A percentile compares a stretch with the other conserved stretches of the same genome.
Conservation (phyloP, 129 eudicot genomes). For the Lactuca sativa region DNA sequence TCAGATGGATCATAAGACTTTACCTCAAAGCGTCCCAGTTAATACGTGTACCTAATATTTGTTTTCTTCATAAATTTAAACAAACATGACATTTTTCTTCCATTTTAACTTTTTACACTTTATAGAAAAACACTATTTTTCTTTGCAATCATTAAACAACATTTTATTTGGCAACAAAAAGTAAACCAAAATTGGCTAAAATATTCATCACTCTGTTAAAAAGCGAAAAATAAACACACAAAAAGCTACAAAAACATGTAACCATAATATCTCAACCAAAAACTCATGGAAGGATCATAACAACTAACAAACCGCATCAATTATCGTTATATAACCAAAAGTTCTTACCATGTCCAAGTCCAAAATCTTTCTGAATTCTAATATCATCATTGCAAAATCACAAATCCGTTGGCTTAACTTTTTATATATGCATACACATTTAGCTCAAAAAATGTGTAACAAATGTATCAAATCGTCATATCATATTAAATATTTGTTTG, state of each 20-base stretch:
- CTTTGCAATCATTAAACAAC: neutral
- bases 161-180: too few species aligned
- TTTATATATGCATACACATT: constrained; percentile 10
- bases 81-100: neutral
- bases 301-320: neutral
- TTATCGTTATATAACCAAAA: neutral
- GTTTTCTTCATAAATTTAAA: too few species aligned
- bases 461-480: constrained; percentile 5
- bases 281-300: too few species aligned
- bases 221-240: neutral
- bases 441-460: constrained; percentile 25
- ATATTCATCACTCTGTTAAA: too few species aligned
- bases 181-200: neutral
- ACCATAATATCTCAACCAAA: too few species aligned
- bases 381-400: constrained; percentile 15
- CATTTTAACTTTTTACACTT: neutral
- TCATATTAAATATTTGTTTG: neutral
- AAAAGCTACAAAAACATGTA: too few species aligned
- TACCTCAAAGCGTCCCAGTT: too few species aligned
- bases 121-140: too few species aligned
- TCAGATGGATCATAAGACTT: too few species aligned
- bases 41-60: too few species aligned
- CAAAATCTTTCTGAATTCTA: constrained; percentile 9
- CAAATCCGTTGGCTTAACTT: constrained; percentile 10
- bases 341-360: neutral